These are phyloP conservation scores for Exophiala phaeomuriformis DNA, from an alignment of 2,329 filamentous ascomycete species.

Conservation along the genomic window DNA sequence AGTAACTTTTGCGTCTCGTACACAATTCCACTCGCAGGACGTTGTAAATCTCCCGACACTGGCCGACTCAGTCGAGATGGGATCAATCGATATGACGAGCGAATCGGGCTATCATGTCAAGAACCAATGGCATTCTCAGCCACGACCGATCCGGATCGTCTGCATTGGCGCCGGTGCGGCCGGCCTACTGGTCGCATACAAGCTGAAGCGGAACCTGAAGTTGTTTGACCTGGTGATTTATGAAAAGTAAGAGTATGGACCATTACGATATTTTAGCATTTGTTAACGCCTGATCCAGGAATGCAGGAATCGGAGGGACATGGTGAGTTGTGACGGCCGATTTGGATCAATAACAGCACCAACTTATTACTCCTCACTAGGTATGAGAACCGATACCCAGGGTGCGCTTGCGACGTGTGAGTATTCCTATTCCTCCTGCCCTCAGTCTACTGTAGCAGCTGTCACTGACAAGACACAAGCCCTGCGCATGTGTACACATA, in stretches of 20 bases:
- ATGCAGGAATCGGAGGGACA: background rate
- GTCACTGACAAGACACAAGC: conserved; percentile 24
- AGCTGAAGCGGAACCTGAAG: background rate
- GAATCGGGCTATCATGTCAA: too few species aligned
- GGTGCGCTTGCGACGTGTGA: conserved; percentile 38
- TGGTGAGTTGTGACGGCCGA: background rate
- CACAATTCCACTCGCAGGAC: too few species aligned
- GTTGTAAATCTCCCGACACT: too few species aligned
- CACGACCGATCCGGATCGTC: conserved; percentile 5
- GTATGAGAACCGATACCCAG: conserved; percentile 26
- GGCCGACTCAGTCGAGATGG: too few species aligned
- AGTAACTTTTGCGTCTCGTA: too few species aligned
- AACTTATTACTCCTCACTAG: background rate
- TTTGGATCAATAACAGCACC: background rate
- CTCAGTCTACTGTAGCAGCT: conserved; percentile 29
- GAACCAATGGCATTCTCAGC: background rate
- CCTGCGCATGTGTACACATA: conserved; percentile 28
- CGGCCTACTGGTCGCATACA: conserved; percentile 29
- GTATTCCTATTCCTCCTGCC: conserved; percentile 28
- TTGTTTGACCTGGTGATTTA: conserved; percentile 22
- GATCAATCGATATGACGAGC: too few species aligned
- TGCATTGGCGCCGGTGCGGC: conserved; percentile 26
- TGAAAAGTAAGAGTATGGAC: conserved; percentile 26
- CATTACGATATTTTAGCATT: conserved; percentile 26
- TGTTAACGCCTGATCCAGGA: conserved; percentile 18